Base-by-base conservation (phyloP, 2,329 filamentous ascomycete species). In the Cadophora sp. region DNA sequence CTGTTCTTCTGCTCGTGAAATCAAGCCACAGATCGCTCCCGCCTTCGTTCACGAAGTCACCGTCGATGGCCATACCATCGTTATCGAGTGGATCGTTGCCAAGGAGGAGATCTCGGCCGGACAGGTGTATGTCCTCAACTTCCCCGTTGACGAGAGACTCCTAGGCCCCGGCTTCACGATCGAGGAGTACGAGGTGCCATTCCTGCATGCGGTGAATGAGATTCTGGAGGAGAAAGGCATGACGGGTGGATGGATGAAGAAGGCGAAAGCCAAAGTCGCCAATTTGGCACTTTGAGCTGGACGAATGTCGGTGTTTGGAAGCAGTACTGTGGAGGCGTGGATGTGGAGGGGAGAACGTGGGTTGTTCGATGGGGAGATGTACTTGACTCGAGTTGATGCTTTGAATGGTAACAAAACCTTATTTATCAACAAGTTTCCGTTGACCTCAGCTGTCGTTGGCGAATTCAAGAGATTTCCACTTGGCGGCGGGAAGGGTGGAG, bases 401-500 rank as follows among this genome's bases (percentile, higher is more conserved):
- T 41, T 48, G 53, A 58, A 58, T 58, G 53, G 30, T 14, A 53
- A 33, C 14, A 30, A 33, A 33, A 30, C 53, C 9, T 24, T 41
- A 41, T 18, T 24, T 4, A 24, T 39, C 27, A 22, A 13, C 53
- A 24, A 41, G n/a, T 14, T 39, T 22, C 33, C 14, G 13, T n/a
- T 6, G 27, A 0, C 6, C 27, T n/a, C n/a, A n/a, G n/a, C n/a
- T 6, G 27, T 36, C 30, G 53, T 58, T 58, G 53, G 41, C 53
- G 53, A 22, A 41, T 33, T 48, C 18, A n/a, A n/a, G 41, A 47
- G 22, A 36, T 48, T 48, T 48, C 27, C 27, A 60, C 58, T 60
- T 60, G 43, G 58, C 41, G 41, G 41, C 41, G 58, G 41, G 58
- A 60, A 24, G 48, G 24, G 58, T 58, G 55, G 43, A 47, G 36